phyloP scores from a whole-genome alignment of 169 alveolate genomes.

The Eimeria necatrix region DNA sequence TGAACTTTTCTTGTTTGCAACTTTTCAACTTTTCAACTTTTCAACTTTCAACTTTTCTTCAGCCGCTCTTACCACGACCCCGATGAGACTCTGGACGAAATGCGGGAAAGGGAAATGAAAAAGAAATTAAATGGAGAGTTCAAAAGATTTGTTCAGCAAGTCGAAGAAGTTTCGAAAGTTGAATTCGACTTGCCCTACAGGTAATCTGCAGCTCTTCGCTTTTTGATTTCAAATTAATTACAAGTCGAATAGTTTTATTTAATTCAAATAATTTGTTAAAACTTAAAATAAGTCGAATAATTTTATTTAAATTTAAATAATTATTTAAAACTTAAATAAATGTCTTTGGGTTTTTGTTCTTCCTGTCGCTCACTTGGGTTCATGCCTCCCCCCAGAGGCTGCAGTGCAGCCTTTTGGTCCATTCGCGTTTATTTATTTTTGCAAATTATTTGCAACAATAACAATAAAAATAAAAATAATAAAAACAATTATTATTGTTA shows the following conservation, averaged over 20 bases:
- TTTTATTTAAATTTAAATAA: too few relatives aligned
- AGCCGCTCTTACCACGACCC: constrained; percentile 94
- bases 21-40: neutral
- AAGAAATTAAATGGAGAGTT: constrained; percentile 95
- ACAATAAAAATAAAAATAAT: too few relatives aligned
- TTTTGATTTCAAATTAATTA: neutral
- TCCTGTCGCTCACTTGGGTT: neutral
- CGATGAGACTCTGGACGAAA: constrained; percentile 98
- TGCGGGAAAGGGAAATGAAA: constrained; percentile 96
- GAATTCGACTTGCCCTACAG: constrained; percentile 92
- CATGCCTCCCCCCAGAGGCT: too few relatives aligned
- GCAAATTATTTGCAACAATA: too few relatives aligned
- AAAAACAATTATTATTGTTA: too few relatives aligned
- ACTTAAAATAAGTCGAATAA: too few relatives aligned
- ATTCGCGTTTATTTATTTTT: too few relatives aligned
- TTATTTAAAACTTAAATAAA: neutral
- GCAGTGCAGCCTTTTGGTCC: too few relatives aligned
- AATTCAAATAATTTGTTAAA: neutral
- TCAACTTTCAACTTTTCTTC: neutral
- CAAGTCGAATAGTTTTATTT: neutral
- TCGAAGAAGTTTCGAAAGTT: constrained; percentile 86
- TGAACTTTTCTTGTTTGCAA: too few relatives aligned
- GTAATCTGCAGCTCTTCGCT: constrained; percentile 56
- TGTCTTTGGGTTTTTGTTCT: neutral
- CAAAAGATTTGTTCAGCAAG: constrained; percentile 90